Percentiles rank a stretch among this genome's conserved stretches.
phyloP scores from a whole-genome alignment of 495 filamentous ascomycete genomes.

The Opeltia flavorubescens region DNA sequence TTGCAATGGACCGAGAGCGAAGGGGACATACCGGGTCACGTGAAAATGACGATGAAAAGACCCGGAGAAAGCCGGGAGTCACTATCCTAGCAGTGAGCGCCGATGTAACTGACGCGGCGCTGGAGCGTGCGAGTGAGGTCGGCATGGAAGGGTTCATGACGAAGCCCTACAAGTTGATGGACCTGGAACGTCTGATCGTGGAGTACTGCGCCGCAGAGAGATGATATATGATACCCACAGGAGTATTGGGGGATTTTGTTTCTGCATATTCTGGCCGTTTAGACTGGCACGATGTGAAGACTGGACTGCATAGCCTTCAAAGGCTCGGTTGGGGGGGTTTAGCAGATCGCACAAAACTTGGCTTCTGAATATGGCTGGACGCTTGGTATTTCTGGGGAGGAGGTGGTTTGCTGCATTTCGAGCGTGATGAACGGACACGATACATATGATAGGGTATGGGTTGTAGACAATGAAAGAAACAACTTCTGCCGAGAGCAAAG shows the following conservation, averaged over 20 bases:
- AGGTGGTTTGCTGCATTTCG: neutral
- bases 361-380: too few relatives aligned
- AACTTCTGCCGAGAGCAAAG: too few relatives aligned
- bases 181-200: constrained; percentile 53
- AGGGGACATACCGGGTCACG: neutral
- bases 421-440: constrained; percentile 1
- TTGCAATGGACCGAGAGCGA: constrained; percentile 33
- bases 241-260: neutral
- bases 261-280: too few relatives aligned
- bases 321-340: too few relatives aligned
- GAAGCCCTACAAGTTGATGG: constrained; percentile 62
- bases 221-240: neutral
- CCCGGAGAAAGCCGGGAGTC: constrained; percentile 11
- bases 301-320: too few relatives aligned
- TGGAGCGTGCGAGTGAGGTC: constrained; percentile 46
- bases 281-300: too few relatives aligned
- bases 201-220: constrained; percentile 35
- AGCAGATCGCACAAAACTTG: too few relatives aligned
- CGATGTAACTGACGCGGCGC: constrained; percentile 55
- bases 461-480: too few relatives aligned
- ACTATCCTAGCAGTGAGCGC: constrained; percentile 59
- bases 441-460: neutral
- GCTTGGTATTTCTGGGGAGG: neutral
- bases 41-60: constrained; percentile 7
- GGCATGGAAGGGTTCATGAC: constrained; percentile 70